Evolutionary conservation across 2,329 filamentous ascomycete species (phyloP).

Genomic region (Acephala macrosclerotiorum): DNA sequence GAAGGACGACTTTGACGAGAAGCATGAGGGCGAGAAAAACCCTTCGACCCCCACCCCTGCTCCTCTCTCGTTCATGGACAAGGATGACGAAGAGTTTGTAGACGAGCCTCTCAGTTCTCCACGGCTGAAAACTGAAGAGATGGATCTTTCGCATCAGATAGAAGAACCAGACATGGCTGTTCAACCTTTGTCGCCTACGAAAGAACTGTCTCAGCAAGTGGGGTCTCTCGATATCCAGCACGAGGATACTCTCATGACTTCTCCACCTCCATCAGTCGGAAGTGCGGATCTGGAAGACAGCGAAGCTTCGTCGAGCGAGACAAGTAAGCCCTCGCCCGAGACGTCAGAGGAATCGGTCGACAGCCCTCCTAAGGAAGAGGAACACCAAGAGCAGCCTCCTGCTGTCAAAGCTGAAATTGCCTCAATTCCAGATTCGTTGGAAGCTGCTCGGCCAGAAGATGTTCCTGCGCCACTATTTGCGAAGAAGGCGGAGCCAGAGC

Average conservation of each 20-base stretch:
- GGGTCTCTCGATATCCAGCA: constrained; percentile 37
- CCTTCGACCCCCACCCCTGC: constrained; percentile 48
- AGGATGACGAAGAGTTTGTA: constrained; percentile 77
- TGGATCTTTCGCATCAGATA: constrained; percentile 50
- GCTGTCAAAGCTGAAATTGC: constrained; percentile 17
- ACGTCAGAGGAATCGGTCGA: constrained; percentile 39
- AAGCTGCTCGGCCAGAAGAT: constrained; percentile 67
- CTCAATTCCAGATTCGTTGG: constrained; percentile 27
- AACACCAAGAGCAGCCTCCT: constrained; percentile 22
- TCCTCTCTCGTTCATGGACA: constrained; percentile 56
- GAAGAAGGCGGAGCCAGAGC: constrained; percentile 45
- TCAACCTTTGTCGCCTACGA: constrained; percentile 63
- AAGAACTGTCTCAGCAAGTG: constrained; percentile 45
- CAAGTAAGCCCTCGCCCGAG: constrained; percentile 29
- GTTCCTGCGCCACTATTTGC: constrained; percentile 72
- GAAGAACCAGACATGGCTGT: constrained; percentile 64
- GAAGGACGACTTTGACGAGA: constrained; percentile 72
- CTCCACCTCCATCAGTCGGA: constrained; percentile 35
- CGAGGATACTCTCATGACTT: constrained; percentile 40
- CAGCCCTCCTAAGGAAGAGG: constrained; percentile 18
- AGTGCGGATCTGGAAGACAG: constrained; percentile 26
- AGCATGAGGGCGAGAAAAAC: constrained; percentile 57
- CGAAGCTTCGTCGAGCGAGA: constrained; percentile 23
- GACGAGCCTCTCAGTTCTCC: constrained; percentile 79
- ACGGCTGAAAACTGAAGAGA: constrained; percentile 65